These are phyloP conservation scores for Colletotrichum horii DNA, from an alignment of 2,329 filamentous ascomycete genomes.

Conservation along the genomic window DNA sequence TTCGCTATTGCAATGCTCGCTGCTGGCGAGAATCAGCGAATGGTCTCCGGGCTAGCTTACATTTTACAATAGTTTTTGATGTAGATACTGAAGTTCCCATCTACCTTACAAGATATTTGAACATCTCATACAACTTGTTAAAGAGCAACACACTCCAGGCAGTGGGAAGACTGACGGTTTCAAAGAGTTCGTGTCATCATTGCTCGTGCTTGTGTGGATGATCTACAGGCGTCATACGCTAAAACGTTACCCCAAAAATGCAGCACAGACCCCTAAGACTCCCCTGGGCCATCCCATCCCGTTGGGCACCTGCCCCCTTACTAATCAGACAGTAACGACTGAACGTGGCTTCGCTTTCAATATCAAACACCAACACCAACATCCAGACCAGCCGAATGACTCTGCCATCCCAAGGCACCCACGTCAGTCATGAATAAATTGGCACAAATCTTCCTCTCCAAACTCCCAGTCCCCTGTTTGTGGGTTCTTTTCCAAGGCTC, in stretches of 20 bases:
- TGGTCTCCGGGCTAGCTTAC: background rate
- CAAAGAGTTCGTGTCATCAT: background rate
- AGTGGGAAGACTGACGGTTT: background rate
- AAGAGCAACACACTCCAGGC: background rate
- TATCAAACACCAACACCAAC: background rate
- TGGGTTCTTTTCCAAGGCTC: slow-evolving; percentile 9
- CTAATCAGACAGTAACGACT: background rate
- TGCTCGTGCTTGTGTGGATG: background rate
- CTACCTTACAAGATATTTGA: background rate
- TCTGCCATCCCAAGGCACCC: background rate
- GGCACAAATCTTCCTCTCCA: background rate
- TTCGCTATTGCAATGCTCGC: no score
- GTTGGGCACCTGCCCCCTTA: background rate
- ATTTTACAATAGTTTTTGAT: background rate
- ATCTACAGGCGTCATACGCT: background rate
- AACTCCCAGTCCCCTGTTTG: slow-evolving; percentile 7
- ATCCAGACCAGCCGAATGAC: background rate
- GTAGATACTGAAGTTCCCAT: background rate
- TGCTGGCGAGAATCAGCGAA: background rate
- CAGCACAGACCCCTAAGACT: background rate
- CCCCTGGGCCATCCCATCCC: background rate
- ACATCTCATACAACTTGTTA: accelerated
- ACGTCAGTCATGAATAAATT: background rate
- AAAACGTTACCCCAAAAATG: background rate
- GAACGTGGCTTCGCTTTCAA: background rate